phyloP scores from a whole-genome alignment of 768 basidiomycete species.

The Amanita exitialis region DNA sequence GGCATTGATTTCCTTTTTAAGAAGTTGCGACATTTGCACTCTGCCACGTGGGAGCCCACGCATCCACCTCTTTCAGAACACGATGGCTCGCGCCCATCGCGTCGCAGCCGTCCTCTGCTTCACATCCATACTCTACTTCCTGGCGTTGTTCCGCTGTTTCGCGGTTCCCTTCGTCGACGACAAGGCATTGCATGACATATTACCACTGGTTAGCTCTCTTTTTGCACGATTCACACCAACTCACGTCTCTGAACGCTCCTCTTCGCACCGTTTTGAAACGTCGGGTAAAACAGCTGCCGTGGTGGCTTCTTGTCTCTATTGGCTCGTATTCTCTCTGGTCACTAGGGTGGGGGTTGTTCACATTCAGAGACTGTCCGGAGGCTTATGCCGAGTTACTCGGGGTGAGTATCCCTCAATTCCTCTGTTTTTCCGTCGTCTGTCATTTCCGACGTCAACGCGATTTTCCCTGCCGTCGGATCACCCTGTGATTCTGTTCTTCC shows the following conservation, averaged over 20 bases:
- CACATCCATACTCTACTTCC: slow-evolving; percentile 39
- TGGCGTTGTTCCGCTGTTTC: slow-evolving; percentile 43
- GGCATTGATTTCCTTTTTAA: neutral
- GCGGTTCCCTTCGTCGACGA: slow-evolving; percentile 44
- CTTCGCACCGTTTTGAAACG: neutral
- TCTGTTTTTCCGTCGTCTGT: neutral
- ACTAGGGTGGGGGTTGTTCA: slow-evolving; percentile 65
- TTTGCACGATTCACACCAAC: neutral
- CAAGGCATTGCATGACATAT: slow-evolving; percentile 33
- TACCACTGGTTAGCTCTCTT: slow-evolving; percentile 45
- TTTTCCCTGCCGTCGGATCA: slow-evolving; percentile 1
- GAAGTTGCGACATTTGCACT: no score
- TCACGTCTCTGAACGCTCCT: neutral
- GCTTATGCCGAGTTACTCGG: slow-evolving; percentile 61
- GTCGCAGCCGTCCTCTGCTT: slow-evolving; percentile 36
- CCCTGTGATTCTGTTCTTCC: neutral
- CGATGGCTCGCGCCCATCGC: slow-evolving; percentile 56
- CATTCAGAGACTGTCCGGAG: slow-evolving; percentile 71
- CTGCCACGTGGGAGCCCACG: no score
- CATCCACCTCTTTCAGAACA: neutral
- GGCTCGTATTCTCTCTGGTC: slow-evolving; percentile 74
- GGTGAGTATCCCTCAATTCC: slow-evolving; percentile 21
- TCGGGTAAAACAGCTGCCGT: slow-evolving; percentile 47
- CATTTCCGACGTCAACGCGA: neutral
- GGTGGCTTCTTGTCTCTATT: slow-evolving; percentile 74